Evolutionary conservation across 2,329 filamentous ascomycete species (phyloP), one percentile per base, ranked within the genome.

Genomic region (Gnomoniopsis smithogilvyi): DNA sequence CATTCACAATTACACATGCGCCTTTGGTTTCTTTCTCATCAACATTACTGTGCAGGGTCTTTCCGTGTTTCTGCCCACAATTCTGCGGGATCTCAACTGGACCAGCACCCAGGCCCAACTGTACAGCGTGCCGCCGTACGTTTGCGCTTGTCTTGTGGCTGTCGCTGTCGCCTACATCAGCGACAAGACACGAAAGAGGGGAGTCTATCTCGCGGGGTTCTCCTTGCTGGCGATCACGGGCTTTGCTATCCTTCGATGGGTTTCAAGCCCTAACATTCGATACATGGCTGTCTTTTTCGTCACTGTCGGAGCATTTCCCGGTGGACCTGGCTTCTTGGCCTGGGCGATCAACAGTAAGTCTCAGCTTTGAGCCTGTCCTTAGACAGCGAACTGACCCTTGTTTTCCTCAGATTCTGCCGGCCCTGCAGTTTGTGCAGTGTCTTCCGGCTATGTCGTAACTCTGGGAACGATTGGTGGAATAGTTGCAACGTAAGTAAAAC

Each of bases 1-100:
- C 70, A 76, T 86, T 66, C 83, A 84, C 70, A 85, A 83, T 72
- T 81, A 82, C 66, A 79, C 83, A 45, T 85, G 81, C 67, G 81
- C 80, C 1, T 66, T 78, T 6, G 82, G 82, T 7, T 85, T 85
- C 74, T 83, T 85, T 71, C 73, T 79, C 65, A 81, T 84, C 72
- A 85, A 86, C 69, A 80, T 86, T 65, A 84, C 82, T 1, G 82
- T 86, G 2, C 81, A 85, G 62, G 77, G 77, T 1, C 65, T 80
- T 14, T 79, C 77, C 10, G 76, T 79, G n/a, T 80, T 80, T 64
- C 71, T 79, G 67, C 77, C 76, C 14, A 79, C 76, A n/a, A 76
- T 80, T 53, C 68, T 80, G n/a, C 67, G 64, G 19, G 73, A 79
- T 30, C 64, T 79, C 30, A 68, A 72, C 22, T 79, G 74, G 72